A percentile compares a stretch with the other conserved stretches of the same genome.
phyloP scores from a whole-genome alignment of 2,329 filamentous ascomycete genomes.

The Exophiala alcalophila region DNA sequence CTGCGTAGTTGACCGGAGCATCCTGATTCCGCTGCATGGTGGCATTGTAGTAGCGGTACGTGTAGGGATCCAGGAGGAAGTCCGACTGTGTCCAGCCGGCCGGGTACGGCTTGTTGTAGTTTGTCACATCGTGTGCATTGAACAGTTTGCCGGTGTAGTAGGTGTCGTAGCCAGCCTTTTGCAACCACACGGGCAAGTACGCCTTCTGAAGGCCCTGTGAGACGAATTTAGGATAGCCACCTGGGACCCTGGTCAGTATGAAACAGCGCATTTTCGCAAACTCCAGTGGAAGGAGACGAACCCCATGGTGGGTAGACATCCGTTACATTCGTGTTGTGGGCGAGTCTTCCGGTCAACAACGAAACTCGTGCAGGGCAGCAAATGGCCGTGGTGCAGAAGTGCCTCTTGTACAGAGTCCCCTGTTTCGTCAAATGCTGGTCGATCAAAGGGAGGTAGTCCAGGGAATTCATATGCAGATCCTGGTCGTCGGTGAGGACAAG shows the following conservation, averaged over 20 bases:
- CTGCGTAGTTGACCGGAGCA: conserved; percentile 54
- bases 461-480: conserved; percentile 59
- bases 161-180: conserved; percentile 64
- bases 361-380: not conserved
- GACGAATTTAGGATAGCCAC: conserved; percentile 65
- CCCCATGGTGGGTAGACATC: not conserved
- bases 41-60: conserved; percentile 66
- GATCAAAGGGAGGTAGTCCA: conserved; percentile 46
- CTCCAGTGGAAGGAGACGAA: not conserved
- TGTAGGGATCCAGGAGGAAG: conserved; percentile 48
- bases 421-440: not conserved
- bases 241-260: too few species aligned
- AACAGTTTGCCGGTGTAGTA: conserved; percentile 66
- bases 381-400: not conserved
- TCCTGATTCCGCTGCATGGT: conserved; percentile 61
- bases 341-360: not conserved
- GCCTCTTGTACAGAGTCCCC: not conserved
- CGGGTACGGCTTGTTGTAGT: conserved; percentile 51
- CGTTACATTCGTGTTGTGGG: not conserved
- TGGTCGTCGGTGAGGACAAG: conserved; percentile 69
- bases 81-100: conserved; percentile 42
- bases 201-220: conserved; percentile 63
- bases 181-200: conserved; percentile 70
- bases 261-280: too few species aligned
- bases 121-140: conserved; percentile 60